These are phyloP conservation scores for Diaporthe vaccinii DNA, from an alignment of 2,329 filamentous ascomycete genomes.

Conservation along the genomic window DNA sequence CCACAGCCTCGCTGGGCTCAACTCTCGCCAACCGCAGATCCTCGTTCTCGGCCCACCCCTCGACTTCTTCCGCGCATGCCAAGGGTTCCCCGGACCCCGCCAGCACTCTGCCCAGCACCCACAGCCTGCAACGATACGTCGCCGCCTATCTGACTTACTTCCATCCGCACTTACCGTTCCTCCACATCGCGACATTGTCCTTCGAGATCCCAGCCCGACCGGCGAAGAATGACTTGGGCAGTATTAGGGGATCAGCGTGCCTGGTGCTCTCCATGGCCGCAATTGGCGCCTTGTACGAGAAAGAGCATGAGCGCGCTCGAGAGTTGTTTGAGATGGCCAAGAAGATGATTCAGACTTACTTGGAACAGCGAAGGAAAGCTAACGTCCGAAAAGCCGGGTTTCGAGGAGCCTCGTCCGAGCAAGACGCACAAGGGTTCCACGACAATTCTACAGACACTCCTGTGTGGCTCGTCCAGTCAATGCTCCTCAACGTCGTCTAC, in stretches of 20 bases:
- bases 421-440: conserved; percentile 55
- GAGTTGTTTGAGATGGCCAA: conserved; percentile 94
- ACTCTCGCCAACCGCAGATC: conserved; percentile 74
- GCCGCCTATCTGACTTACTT: conserved; percentile 92
- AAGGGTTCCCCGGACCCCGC: conserved; percentile 53
- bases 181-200: conserved; percentile 91
- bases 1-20: conserved; percentile 61
- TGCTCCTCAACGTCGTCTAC: conserved; percentile 96
- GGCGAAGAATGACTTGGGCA: conserved; percentile 70
- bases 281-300: conserved; percentile 81
- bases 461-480: conserved; percentile 95
- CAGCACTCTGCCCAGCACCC: conserved; percentile 80
- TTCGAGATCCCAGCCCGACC: conserved; percentile 84
- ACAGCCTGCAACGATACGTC: conserved; percentile 91
- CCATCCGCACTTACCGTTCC: conserved; percentile 94
- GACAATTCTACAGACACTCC: conserved; percentile 82
- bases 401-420: conserved; percentile 63
- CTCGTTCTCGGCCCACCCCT: conserved; percentile 68
- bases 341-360: conserved; percentile 93
- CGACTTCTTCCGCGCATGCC: conserved; percentile 67
- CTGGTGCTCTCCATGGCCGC: conserved; percentile 89
- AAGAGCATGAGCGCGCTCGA: conserved; percentile 82
- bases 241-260: conserved; percentile 85
- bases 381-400: conserved; percentile 78
- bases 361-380: conserved; percentile 90